Evolutionary conservation across 257 asterid genomes (phyloP).

Genomic region (Schizonepeta tenuifolia): DNA sequence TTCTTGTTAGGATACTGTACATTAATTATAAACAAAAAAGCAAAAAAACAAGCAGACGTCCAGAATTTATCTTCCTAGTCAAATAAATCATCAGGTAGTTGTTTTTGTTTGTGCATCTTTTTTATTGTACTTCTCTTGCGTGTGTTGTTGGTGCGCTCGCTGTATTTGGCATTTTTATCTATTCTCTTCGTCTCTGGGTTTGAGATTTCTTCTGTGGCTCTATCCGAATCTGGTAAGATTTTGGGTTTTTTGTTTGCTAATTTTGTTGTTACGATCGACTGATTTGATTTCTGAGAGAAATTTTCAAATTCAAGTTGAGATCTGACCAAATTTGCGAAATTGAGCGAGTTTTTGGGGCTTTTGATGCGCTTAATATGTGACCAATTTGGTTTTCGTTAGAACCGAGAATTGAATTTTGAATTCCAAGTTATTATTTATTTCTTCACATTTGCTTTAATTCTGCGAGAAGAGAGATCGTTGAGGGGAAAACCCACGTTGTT

Average conservation of each 20-base stretch:
- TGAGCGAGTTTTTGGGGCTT: constrained; percentile 19
- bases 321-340: constrained; percentile 39
- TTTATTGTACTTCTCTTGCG: not conserved
- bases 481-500: not conserved
- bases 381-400: constrained; percentile 24
- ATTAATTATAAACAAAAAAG: not conserved
- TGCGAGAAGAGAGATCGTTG: not conserved
- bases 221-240: constrained; percentile 17
- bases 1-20: constrained; percentile 24
- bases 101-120: not conserved
- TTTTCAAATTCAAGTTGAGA: constrained; percentile 42
- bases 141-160: constrained; percentile 1
- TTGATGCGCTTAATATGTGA: constrained; percentile 28
- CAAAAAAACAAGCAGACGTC: constrained; percentile 24
- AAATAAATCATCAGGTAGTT: constrained; percentile 42
- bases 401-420: constrained; percentile 24
- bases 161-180: not conserved
- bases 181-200: constrained; percentile 1
- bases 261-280: not conserved
- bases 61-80: constrained; percentile 22
- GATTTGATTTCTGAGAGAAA: constrained; percentile 28
- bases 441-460: constrained; percentile 11
- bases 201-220: constrained; percentile 2
- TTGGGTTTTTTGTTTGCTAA: constrained; percentile 12
- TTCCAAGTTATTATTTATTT: constrained; percentile 2